phyloP scores from a whole-genome alignment of 1,284 basidiomycete genomes.

The Ceratobasidium theobromae region DNA sequence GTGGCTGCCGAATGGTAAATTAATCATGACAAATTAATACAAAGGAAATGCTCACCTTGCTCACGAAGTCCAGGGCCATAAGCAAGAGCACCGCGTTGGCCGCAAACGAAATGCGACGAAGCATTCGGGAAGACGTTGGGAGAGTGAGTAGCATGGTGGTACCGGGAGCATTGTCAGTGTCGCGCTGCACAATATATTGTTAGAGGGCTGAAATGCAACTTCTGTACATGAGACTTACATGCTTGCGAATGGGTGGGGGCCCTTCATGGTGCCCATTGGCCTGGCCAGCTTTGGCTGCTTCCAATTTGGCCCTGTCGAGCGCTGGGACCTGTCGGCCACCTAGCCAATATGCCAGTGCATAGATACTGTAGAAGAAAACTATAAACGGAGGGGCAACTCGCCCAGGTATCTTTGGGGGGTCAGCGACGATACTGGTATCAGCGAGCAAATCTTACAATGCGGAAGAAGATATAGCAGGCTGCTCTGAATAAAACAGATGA shows the following conservation, averaged over 20 bases:
- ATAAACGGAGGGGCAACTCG: neutral
- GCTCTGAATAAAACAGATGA: conserved; percentile 13
- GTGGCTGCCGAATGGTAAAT: conserved; percentile 49
- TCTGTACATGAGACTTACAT: neutral
- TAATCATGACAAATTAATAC: neutral
- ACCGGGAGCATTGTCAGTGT: conserved; percentile 28
- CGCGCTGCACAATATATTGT: conserved; percentile 6
- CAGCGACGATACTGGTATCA: neutral
- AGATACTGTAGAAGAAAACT: conserved; percentile 1
- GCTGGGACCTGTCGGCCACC: conserved; percentile 12
- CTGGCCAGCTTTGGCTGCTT: conserved; percentile 12
- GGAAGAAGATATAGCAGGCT: conserved; percentile 19
- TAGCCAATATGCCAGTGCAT: neutral
- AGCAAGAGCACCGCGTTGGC: conserved; percentile 57
- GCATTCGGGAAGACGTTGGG: conserved; percentile 24
- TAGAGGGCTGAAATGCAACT: neutral
- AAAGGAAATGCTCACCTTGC: neutral
- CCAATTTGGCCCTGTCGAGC: conserved; percentile 24
- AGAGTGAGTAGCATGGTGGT: conserved; percentile 35
- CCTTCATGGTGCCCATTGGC: conserved; percentile 5
- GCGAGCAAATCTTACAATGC: conserved; percentile 11
- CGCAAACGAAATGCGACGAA: conserved; percentile 39
- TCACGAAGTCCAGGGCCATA: conserved; percentile 54
- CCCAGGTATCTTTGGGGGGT: conserved; percentile 15
- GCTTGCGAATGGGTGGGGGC: neutral